Conservation (phyloP, 148 eudicot genomes). For the Nepenthes gracilis region DNA sequence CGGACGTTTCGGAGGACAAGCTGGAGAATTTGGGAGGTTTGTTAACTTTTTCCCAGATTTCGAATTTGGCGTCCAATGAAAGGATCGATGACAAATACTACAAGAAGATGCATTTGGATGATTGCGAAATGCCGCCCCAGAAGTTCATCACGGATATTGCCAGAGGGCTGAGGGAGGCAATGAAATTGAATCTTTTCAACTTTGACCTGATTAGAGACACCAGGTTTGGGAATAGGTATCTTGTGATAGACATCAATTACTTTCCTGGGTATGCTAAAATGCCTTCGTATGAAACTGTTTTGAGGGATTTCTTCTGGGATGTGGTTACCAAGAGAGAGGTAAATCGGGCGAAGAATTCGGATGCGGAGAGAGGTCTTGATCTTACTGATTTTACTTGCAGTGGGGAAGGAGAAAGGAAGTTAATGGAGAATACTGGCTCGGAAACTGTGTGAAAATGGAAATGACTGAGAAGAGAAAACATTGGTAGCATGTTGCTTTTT, state of each 20-base stretch:
- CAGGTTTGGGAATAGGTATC: constrained; percentile 51
- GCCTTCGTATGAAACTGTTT: constrained; percentile 55
- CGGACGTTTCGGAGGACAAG: constrained; percentile 52
- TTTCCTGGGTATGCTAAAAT: constrained; percentile 89
- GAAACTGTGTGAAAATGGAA: constrained; percentile 9
- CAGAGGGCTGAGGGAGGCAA: constrained; percentile 32
- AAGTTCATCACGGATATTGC: constrained; percentile 37
- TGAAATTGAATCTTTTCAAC: constrained; percentile 52
- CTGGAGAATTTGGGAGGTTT: constrained; percentile 25
- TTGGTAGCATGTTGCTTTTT: constrained; percentile 2
- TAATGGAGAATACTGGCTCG: constrained; percentile 18
- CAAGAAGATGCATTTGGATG: constrained; percentile 39
- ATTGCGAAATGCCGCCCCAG: constrained; percentile 53
- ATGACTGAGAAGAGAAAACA: constrained; percentile 3
- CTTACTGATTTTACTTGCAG: not conserved
- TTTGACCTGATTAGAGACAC: constrained; percentile 68
- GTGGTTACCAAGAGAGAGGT: constrained; percentile 22
- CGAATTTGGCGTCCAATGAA: constrained; percentile 37
- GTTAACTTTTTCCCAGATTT: constrained; percentile 61
- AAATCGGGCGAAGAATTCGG: not conserved
- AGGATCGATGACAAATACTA: constrained; percentile 37
- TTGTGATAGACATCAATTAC: constrained; percentile 82
- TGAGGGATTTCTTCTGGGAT: constrained; percentile 68
- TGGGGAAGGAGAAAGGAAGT: constrained; percentile 10
- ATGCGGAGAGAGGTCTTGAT: constrained; percentile 1